These are phyloP conservation scores for Plantago ovata DNA, from an alignment of 257 asterid genomes.

Conservation along the genomic window DNA sequence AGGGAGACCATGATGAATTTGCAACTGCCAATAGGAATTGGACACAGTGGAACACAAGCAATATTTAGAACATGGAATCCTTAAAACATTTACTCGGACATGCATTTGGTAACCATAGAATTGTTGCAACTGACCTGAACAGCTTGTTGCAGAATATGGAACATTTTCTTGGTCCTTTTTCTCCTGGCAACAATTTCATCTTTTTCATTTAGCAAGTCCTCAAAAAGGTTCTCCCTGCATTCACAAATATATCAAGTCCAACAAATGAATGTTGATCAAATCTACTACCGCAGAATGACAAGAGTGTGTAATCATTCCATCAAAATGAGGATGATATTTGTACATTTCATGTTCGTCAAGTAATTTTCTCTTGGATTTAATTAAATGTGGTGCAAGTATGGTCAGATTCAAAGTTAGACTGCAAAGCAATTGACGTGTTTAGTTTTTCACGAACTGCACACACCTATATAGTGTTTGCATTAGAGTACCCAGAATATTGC, in stretches of 20 bases:
- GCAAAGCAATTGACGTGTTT: neutral
- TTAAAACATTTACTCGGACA: no score
- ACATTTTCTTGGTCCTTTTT: slow-evolving; percentile 8
- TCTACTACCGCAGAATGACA: neutral
- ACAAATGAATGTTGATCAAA: neutral
- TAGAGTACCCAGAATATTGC: slow-evolving; percentile 9
- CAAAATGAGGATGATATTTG: neutral
- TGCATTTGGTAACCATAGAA: neutral
- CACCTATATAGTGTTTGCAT: slow-evolving; percentile 10
- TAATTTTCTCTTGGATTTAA: neutral
- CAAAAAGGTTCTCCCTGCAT: slow-evolving; percentile 15
- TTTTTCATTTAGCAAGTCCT: slow-evolving; percentile 6
- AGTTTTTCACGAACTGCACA: neutral
- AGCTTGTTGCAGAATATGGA: slow-evolving; percentile 12
- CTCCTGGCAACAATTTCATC: slow-evolving; percentile 9
- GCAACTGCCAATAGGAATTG: no score
- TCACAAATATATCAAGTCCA: neutral
- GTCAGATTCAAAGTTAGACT: neutral
- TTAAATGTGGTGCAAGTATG: neutral
- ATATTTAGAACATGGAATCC: neutral
- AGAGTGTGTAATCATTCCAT: neutral
- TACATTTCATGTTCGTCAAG: neutral
- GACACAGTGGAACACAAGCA: no score
- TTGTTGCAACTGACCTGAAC: neutral
- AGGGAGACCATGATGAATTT: no score